These are phyloP conservation scores for Prunus fruticosa DNA, from an alignment of 306 rosid genomes.

Conservation along the genomic window DNA sequence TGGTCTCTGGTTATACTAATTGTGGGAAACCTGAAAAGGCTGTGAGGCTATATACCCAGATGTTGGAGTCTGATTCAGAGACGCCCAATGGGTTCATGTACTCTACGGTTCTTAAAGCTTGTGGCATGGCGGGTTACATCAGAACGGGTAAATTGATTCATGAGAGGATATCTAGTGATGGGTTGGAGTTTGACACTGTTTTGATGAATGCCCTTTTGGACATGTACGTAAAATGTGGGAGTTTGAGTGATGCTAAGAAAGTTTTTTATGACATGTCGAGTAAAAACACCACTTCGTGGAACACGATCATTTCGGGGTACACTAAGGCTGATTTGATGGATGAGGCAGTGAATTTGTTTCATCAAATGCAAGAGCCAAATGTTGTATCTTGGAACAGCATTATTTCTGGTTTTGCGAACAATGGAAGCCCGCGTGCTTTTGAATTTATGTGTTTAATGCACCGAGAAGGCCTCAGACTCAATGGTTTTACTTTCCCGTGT, in stretches of 20 bases:
- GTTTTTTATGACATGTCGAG: constrained; percentile 46
- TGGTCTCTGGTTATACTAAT: constrained; percentile 64
- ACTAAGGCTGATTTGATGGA: constrained; percentile 51
- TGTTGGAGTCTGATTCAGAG: constrained; percentile 46
- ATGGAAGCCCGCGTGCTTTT: constrained; percentile 39
- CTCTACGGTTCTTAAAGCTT: constrained; percentile 82
- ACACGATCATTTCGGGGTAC: constrained; percentile 58
- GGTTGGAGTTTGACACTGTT: constrained; percentile 58
- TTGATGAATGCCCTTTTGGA: constrained; percentile 87
- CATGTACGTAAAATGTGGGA: constrained; percentile 83
- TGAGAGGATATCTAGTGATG: constrained; percentile 31
- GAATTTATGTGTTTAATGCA: constrained; percentile 65
- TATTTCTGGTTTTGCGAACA: constrained; percentile 62
- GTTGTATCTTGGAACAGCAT: constrained; percentile 77
- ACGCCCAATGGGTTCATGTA: constrained; percentile 64
- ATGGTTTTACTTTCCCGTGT: constrained; percentile 70
- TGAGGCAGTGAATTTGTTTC: constrained; percentile 59
- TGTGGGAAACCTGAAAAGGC: constrained; percentile 59
- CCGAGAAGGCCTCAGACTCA: constrained; percentile 48
- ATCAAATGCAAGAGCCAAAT: constrained; percentile 61
- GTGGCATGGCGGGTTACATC: constrained; percentile 51
- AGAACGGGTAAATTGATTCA: constrained; percentile 58
- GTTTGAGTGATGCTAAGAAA: constrained; percentile 51
- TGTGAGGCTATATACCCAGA: constrained; percentile 39
- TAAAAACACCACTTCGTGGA: constrained; percentile 61